Evolutionary conservation across 2,329 filamentous ascomycete genomes (phyloP), one percentile per base, ranked within the genome.

Genomic region (Teratosphaeriaceae sp.): DNA sequence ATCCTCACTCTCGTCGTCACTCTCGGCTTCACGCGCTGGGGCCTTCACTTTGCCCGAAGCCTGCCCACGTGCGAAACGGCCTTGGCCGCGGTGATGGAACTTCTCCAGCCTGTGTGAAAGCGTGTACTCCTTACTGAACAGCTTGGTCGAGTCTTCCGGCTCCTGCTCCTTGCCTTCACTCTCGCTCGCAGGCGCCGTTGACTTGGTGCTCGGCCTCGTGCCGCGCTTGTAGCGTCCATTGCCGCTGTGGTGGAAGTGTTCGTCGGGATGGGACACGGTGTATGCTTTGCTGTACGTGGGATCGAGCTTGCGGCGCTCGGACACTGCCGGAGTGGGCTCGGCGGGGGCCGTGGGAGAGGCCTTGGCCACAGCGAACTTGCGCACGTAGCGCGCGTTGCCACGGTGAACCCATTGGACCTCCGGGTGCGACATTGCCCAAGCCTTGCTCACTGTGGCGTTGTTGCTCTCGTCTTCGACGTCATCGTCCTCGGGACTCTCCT

Each of bases 341-440:
- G 31, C 13, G 8, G 23, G 30, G 18, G 31, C 23, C 38, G 24
- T 36, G 35, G 26, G 44, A 42, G 20, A 34, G 31, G 33, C 43
- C 11, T 42, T 39, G 8, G 12, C 19, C n/a, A n/a, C n/a, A n/a
- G n/a, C n/a, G n/a, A n/a, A n/a, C 26, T 43, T 45, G 33, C 44
- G 58, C 15, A 54, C 41, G 41, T 60, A 62, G 33, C 59, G 54
- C 19, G 58, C 59, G 46, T 59, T 56, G 27, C 59, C 59, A 29
- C 57, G 55, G 45, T 61, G 58, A 19, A 59, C 47, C 54, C 55
- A 62, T 30, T 53, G 48, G 31, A 58, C 47, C 30, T 58, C 51
- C 12, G 58, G 58, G 48, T 62, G 57, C 18, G 51, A 39, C 8
- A 54, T 44, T 20, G 48, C 54, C 46, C 60, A 56, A 8, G 50